These are phyloP conservation scores for Aureobasidium sp. DNA, from an alignment of 2,329 filamentous ascomycete genomes.

Conservation along the genomic window DNA sequence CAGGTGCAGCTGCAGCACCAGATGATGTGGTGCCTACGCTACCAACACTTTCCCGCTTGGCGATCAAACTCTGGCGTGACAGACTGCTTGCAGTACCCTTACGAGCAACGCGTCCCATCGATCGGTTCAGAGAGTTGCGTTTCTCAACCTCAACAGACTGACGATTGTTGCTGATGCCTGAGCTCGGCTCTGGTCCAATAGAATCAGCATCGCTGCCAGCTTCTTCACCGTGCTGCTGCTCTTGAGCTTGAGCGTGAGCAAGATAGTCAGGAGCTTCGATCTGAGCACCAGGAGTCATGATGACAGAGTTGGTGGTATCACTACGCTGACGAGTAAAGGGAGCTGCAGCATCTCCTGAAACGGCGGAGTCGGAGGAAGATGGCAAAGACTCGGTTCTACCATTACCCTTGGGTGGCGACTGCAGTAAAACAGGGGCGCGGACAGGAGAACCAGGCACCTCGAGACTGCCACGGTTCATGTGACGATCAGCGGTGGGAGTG, in stretches of 20 bases:
- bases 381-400: slow-evolving; percentile 2
- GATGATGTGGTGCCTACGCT: slow-evolving; percentile 26
- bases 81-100: slow-evolving; percentile 37
- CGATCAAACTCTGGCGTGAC: slow-evolving; percentile 25
- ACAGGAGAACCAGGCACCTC: slow-evolving; percentile 61
- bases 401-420: slow-evolving; percentile 2
- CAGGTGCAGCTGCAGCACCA: slow-evolving; percentile 21
- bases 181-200: neutral
- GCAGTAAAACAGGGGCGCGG: slow-evolving; percentile 8
- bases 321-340: slow-evolving; percentile 16
- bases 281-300: slow-evolving; percentile 12
- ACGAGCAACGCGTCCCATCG: slow-evolving; percentile 28
- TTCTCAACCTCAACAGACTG: slow-evolving; percentile 42
- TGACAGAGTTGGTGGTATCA: slow-evolving; percentile 14
- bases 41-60: slow-evolving; percentile 28
- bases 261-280: slow-evolving; percentile 17
- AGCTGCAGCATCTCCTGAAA: slow-evolving; percentile 20
- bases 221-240: slow-evolving; percentile 13
- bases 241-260: slow-evolving; percentile 9
- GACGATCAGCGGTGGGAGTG: slow-evolving; percentile 25
- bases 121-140: slow-evolving; percentile 55
- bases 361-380: neutral
- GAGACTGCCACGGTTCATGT: slow-evolving; percentile 55
- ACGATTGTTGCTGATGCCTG: slow-evolving; percentile 14
- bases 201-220: slow-evolving; percentile 14